These are phyloP conservation scores for Musa acuminata DNA, from an alignment of 176 grass and related monocot species.

Conservation along the genomic window DNA sequence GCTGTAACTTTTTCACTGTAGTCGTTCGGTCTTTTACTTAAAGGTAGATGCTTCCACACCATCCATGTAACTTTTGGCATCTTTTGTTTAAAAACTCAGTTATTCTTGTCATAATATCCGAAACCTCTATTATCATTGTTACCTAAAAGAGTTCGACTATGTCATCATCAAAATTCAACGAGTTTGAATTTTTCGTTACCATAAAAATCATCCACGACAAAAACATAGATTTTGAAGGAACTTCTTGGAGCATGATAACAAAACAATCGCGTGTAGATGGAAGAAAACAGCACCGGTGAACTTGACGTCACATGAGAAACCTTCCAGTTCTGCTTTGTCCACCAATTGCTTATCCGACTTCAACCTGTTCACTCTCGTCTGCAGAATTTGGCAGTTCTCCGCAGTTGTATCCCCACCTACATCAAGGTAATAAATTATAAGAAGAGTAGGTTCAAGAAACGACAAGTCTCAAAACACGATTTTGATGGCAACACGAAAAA, in stretches of 20 bases:
- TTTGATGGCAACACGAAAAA: no score
- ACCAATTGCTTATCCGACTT: constrained; percentile 86
- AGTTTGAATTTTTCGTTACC: no score
- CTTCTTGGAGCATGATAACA: background rate
- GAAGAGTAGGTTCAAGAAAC: background rate
- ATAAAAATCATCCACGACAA: background rate
- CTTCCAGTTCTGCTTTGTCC: constrained; percentile 48
- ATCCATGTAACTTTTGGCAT: no score
- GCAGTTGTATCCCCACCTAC: constrained; percentile 74
- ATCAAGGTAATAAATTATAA: background rate
- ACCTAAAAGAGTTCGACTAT: background rate
- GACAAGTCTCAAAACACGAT: background rate
- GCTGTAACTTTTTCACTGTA: no score
- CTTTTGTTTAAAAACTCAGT: no score
- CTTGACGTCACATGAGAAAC: constrained; percentile 84
- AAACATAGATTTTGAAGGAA: background rate
- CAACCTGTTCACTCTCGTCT: constrained; percentile 72
- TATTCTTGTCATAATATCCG: no score
- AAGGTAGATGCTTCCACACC: no score
- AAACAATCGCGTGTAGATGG: background rate
- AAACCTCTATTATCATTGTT: no score
- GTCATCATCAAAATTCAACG: background rate
- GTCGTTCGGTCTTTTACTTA: no score
- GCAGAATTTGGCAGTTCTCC: constrained; percentile 92
- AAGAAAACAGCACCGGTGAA: constrained; percentile 47